Evolutionary conservation across 441 rosid genomes (phyloP).

Genomic region (Gossypium lobatum): DNA sequence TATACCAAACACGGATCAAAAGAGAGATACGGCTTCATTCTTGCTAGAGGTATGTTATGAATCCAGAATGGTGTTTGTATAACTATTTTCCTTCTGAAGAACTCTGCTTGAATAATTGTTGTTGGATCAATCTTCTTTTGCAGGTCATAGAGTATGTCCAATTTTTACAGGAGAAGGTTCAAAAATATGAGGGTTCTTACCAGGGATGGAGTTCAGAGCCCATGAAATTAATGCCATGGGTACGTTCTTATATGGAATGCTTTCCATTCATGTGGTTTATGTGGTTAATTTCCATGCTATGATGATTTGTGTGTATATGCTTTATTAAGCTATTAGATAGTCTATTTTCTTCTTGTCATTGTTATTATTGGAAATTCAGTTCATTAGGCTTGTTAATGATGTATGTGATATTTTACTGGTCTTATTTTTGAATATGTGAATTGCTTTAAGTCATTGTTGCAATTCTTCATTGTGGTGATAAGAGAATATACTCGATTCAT

Average conservation of each 20-base stretch:
- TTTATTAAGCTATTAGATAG: background rate
- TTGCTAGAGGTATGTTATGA: slow-evolving; percentile 48
- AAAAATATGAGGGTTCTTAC: slow-evolving; percentile 58
- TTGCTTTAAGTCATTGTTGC: background rate
- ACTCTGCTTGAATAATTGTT: slow-evolving; percentile 3
- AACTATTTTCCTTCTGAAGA: background rate
- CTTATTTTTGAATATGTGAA: background rate
- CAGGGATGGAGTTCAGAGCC: slow-evolving; percentile 63
- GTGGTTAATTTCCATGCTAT: background rate
- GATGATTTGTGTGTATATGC: background rate
- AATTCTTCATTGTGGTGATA: background rate
- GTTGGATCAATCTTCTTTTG: slow-evolving; percentile 10
- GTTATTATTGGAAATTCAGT: background rate
- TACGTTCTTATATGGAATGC: slow-evolving; percentile 13
- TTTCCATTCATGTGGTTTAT: background rate
- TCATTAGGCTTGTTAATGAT: background rate
- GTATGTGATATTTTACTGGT: background rate
- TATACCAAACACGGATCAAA: slow-evolving; percentile 60
- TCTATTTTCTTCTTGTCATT: background rate
- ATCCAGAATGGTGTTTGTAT: background rate
- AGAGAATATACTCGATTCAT: background rate
- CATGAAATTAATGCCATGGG: slow-evolving; percentile 70
- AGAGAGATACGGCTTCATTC: slow-evolving; percentile 66
- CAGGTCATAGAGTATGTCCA: slow-evolving; percentile 71
- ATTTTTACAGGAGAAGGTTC: slow-evolving; percentile 55